Evolutionary conservation across 768 basidiomycete genomes (phyloP), one percentile per base, ranked within the genome.

Genomic region (Tylopilus intermedius): DNA sequence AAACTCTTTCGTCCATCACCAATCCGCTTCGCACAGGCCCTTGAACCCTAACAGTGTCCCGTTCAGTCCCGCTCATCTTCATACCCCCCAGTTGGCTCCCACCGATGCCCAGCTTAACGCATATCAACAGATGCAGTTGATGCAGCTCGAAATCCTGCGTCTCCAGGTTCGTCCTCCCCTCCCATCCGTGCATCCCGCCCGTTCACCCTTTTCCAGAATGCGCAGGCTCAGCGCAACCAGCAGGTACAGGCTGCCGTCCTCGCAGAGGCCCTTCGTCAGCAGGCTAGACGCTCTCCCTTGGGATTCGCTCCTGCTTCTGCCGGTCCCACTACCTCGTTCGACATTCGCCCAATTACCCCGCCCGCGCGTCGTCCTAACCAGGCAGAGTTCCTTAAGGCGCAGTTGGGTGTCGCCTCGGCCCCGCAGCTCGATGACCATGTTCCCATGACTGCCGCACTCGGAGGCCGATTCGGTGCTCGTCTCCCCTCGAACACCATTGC

Each of bases 381-480:
- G 64, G 81, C 78, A 13, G 88, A 89, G 54, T 80, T 81, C 50
- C 74, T 84, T 41, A 79, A 78, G 45, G 72, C 82, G 37, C 84
- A 83, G 65, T 73, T 84, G 41, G 78, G 81, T 45, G 70, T 80
- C 49, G 13, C 53, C 22, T 35, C 40, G 18, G 8, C 32, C 61
- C 50, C 57, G 60, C 62, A 63, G 35, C 46, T 65, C 32, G 81
- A 83, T 43, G 84, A 86, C 40, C 80, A 81, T 54, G 75, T 83
- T 47, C 88, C 89, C 41, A 89, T 90, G 90, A 87, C 88, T 27
- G 88, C 90, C 44, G 77, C 83, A 39, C 74, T 90, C 33, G 84
- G 82, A 40, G 89, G 89, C 43, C 82, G 82, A 56, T 90, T 88
- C 54, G 88, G 88, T 29, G 77, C 82, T 58, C 85, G 90, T 42